A percentile compares a stretch with the other conserved stretches of the same genome.
These are phyloP conservation scores for Exsudoporus frostii DNA, from an alignment of 768 basidiomycete genomes.

Conservation along the genomic window DNA sequence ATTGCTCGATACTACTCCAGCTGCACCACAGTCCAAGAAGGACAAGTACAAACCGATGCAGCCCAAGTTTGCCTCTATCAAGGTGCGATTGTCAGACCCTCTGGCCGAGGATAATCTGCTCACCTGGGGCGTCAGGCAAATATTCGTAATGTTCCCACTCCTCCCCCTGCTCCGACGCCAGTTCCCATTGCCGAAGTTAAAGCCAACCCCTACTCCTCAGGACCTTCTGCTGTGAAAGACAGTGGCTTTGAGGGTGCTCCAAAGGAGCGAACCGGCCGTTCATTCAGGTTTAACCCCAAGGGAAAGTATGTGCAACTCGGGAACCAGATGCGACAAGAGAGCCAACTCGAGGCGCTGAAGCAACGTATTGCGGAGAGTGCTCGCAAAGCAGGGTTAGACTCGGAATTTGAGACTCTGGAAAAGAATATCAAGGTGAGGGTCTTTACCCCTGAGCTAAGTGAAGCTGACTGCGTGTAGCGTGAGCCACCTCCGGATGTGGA, in stretches of 20 bases:
- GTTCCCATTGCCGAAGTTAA: conserved; percentile 40
- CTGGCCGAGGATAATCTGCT: neutral
- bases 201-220: conserved; percentile 77
- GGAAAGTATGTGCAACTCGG: conserved; percentile 84
- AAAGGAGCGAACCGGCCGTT: conserved; percentile 63
- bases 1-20: conserved; percentile 59
- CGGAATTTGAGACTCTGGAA: conserved; percentile 89
- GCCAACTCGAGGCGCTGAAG: conserved; percentile 86
- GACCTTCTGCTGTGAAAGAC: conserved; percentile 45
- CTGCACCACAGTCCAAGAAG: conserved; percentile 71
- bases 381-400: conserved; percentile 89
- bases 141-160: conserved; percentile 67
- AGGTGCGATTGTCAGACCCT: conserved; percentile 42
- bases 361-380: conserved; percentile 91
- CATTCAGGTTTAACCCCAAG: conserved; percentile 85
- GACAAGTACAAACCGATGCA: conserved; percentile 98
- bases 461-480: conserved; percentile 45
- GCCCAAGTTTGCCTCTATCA: conserved; percentile 96
- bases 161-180: conserved; percentile 42
- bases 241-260: conserved; percentile 72
- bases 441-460: neutral
- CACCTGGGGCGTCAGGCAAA: conserved; percentile 53
- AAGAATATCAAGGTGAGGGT: conserved; percentile 76
- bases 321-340: conserved; percentile 68
- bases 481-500: conserved; percentile 86